Evolutionary conservation across 1,139 yeast genomes (phyloP).

Genomic region (Protomyces arabidopsidicola): DNA sequence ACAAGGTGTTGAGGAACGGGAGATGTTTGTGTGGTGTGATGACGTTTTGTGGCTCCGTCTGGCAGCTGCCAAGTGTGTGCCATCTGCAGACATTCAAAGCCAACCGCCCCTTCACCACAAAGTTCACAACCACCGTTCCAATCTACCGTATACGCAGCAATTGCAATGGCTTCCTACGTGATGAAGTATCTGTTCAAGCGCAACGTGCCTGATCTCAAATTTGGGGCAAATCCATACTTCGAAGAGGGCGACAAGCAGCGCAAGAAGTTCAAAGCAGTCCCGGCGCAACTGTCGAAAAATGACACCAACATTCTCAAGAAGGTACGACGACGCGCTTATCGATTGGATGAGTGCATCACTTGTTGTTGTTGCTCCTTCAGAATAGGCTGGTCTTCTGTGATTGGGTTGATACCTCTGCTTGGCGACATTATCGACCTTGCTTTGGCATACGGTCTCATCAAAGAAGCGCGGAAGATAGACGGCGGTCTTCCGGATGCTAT

Average conservation of each 20-base stretch:
- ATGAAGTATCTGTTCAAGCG: constrained; percentile 27
- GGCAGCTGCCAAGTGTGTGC: too few species aligned
- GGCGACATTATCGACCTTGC: constrained; percentile 54
- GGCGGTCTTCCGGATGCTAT: constrained; percentile 47
- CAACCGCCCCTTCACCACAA: too few species aligned
- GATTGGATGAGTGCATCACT: constrained; percentile 21
- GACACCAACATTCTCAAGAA: constrained; percentile 30
- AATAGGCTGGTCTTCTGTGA: constrained; percentile 61
- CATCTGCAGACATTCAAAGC: too few species aligned
- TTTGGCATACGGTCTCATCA: constrained; percentile 51
- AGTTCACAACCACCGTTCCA: too few species aligned
- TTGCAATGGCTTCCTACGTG: constrained; percentile 7
- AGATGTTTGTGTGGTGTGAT: too few species aligned
- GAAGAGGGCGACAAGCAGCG: constrained; percentile 14
- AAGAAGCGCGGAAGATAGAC: constrained; percentile 52
- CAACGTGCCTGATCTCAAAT: constrained; percentile 17
- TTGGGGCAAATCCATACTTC: constrained; percentile 22
- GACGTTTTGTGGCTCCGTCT: too few species aligned
- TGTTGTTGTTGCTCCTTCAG: constrained; percentile 26
- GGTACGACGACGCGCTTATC: constrained; percentile 26
- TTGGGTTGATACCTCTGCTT: constrained; percentile 65
- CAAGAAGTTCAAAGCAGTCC: constrained; percentile 27
- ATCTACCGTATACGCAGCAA: neutral
- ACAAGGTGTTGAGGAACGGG: too few species aligned
- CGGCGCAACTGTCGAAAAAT: constrained; percentile 28